A percentile compares a stretch with the other conserved stretches of the same genome.
Evolutionary conservation across 192 early-diverging fungal species (phyloP).

Genomic region (Coemansia umbellata): DNA sequence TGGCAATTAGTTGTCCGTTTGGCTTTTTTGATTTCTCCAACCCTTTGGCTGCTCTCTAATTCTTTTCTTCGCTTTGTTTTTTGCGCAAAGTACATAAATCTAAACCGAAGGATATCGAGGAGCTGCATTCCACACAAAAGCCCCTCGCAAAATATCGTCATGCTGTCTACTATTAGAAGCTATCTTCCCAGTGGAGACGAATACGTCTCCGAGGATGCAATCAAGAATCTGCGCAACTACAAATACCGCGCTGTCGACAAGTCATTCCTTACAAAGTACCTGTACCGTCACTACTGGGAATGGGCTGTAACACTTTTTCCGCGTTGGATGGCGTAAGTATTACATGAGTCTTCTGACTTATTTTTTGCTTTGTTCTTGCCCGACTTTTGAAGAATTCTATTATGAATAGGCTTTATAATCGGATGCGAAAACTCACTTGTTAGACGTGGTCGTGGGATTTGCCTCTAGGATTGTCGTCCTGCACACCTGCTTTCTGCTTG

Average conservation of each 20-base stretch:
- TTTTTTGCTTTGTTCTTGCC: too few species aligned
- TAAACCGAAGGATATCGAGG: too few species aligned
- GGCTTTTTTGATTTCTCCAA: background rate
- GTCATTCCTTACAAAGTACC: slow-evolving; percentile 76
- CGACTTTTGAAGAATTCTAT: too few species aligned
- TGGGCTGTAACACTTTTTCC: slow-evolving; percentile 85
- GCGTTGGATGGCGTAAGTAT: slow-evolving; percentile 89
- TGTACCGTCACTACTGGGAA: slow-evolving; percentile 87
- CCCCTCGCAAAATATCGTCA: background rate
- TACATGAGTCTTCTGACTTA: too few species aligned
- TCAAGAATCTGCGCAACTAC: slow-evolving; percentile 73
- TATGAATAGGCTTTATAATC: too few species aligned
- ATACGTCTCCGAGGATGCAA: slow-evolving; percentile 64
- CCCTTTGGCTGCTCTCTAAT: background rate
- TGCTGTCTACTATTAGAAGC: slow-evolving; percentile 11
- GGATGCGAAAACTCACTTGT: too few species aligned
- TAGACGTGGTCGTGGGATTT: too few species aligned
- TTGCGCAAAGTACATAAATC: background rate
- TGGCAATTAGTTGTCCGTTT: too few species aligned
- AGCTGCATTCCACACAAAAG: too few species aligned
- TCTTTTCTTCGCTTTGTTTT: background rate
- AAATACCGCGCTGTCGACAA: slow-evolving; percentile 77
- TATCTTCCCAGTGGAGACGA: slow-evolving; percentile 49
- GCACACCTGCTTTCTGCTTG: too few species aligned
- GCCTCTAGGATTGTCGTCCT: too few species aligned